These are phyloP conservation scores for Aspergillus nomiae DNA, from an alignment of 2,329 filamentous ascomycete genomes.

Conservation along the genomic window DNA sequence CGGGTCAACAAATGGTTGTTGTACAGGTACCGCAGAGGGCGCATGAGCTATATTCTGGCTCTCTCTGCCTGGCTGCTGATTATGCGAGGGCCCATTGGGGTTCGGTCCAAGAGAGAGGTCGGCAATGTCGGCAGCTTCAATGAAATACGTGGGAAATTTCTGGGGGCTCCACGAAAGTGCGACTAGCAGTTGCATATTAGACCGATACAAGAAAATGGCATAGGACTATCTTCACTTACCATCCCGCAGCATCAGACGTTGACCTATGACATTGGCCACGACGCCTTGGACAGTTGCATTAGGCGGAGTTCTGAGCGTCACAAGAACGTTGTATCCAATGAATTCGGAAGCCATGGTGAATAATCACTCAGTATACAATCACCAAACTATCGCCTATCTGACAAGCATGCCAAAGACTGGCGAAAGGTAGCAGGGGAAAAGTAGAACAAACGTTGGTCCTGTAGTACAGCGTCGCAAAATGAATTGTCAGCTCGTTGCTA, in stretches of 20 bases:
- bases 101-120: conserved; percentile 49
- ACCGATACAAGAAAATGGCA: conserved; percentile 35
- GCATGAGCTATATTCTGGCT: conserved; percentile 15
- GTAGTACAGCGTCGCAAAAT: conserved; percentile 17
- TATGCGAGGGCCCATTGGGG: conserved; percentile 19
- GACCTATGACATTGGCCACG: conserved; percentile 69
- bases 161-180: conserved; percentile 54
- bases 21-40: conserved; percentile 33
- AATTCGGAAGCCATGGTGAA: conserved; percentile 68
- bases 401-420: conserved; percentile 10
- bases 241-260: conserved; percentile 70
- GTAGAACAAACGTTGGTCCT: background rate
- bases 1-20: conserved; percentile 69
- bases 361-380: background rate
- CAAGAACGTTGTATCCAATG: conserved; percentile 73
- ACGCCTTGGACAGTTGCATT: conserved; percentile 68
- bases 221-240: conserved; percentile 52
- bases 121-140: conserved; percentile 60
- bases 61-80: conserved; percentile 19
- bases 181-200: conserved; percentile 42
- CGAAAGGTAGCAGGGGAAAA: background rate
- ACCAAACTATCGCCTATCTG: background rate
- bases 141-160: conserved; percentile 54
- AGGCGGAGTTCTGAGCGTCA: conserved; percentile 68
- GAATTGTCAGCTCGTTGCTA: conserved; percentile 23